phyloP scores from a whole-genome alignment of 495 filamentous ascomycete genomes.

The Hypoxylon crocopeplum region DNA sequence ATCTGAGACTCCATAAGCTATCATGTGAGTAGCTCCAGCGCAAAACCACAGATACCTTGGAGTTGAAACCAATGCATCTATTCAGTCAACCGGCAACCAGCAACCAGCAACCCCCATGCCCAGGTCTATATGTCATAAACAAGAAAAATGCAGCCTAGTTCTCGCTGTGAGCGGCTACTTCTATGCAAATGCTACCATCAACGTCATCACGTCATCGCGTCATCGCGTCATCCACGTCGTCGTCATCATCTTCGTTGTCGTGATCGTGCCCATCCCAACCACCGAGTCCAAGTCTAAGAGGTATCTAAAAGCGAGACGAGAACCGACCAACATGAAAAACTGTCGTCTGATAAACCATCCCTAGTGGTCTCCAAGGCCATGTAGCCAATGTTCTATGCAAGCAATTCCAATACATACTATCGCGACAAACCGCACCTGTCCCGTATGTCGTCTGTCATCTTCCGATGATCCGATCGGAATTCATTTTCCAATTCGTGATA shows the following conservation, averaged over 20 bases:
- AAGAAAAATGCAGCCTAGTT: slow-evolving; percentile 2
- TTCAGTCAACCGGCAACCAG: slow-evolving; percentile 1
- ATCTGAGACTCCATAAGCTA: too few relatives aligned
- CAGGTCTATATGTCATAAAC: slow-evolving; percentile 27
- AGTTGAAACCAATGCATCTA: too few relatives aligned
- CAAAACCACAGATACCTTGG: too few relatives aligned
- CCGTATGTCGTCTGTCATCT: slow-evolving; percentile 8
- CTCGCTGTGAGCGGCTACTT: slow-evolving; percentile 20
- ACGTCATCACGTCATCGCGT: slow-evolving; percentile 14
- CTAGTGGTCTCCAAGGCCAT: slow-evolving; percentile 26
- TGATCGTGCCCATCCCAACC: slow-evolving; percentile 9
- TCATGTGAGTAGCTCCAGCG: too few relatives aligned
- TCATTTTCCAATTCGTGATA: slow-evolving; percentile 11
- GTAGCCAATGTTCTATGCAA: slow-evolving; percentile 40
- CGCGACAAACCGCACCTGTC: slow-evolving; percentile 2
- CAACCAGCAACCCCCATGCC: slow-evolving; percentile 1
- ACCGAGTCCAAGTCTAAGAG: slow-evolving; percentile 41
- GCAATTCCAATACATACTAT: slow-evolving; percentile 29
- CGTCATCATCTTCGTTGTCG: slow-evolving; percentile 34
- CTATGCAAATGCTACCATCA: slow-evolving; percentile 28
- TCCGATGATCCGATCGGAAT: slow-evolving; percentile 2
- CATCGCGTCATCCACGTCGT: slow-evolving; percentile 30
- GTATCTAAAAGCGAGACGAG: slow-evolving; percentile 43
- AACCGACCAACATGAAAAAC: slow-evolving; percentile 11
- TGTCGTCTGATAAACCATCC: slow-evolving; percentile 20